Evolutionary conservation across 495 filamentous ascomycete genomes (phyloP).

Genomic region (Talaromyces adpressus): DNA sequence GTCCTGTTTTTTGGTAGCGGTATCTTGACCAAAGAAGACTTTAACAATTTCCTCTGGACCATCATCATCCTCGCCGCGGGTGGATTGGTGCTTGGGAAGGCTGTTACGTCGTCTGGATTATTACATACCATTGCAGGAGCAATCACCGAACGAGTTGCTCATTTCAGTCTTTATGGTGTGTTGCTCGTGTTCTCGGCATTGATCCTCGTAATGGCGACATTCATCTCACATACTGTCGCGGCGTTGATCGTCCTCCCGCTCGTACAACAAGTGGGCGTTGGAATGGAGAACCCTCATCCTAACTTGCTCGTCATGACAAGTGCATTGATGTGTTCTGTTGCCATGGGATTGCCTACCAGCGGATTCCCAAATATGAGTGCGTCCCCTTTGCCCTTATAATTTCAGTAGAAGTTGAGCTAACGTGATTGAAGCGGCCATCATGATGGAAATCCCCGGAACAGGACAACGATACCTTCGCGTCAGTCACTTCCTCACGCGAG

Average conservation of each 20-base stretch:
- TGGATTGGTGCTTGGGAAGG: conserved; percentile 86
- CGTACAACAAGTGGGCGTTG: conserved; percentile 73
- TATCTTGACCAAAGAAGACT: conserved; percentile 97
- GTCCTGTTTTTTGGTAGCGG: conserved; percentile 95
- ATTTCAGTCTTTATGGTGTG: conserved; percentile 79
- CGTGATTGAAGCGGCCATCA: conserved; percentile 70
- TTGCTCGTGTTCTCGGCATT: conserved; percentile 78
- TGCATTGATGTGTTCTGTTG: conserved; percentile 61
- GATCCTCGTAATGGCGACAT: conserved; percentile 91
- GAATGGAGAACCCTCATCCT: conserved; percentile 83
- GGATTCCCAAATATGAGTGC: conserved; percentile 99
- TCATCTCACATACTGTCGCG: conserved; percentile 96
- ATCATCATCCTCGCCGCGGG: conserved; percentile 98
- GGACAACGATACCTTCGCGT: conserved; percentile 89
- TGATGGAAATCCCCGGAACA: conserved; percentile 92
- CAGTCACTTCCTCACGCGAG: conserved; percentile 86
- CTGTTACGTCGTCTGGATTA: conserved; percentile 89
- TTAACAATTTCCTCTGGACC: conserved; percentile 99
- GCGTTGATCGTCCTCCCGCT: conserved; percentile 92
- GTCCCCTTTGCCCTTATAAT: conserved; percentile 26
- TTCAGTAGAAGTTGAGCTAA: conserved; percentile 17
- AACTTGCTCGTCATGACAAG: conserved; percentile 89
- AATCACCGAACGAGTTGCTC: conserved; percentile 68
- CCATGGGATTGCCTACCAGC: conserved; percentile 89
- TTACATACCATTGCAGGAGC: conserved; percentile 74